Evolutionary conservation across 1,284 basidiomycete genomes (phyloP), one percentile per base, ranked within the genome.

Genomic region (Kalmanozyma brasiliensis): DNA sequence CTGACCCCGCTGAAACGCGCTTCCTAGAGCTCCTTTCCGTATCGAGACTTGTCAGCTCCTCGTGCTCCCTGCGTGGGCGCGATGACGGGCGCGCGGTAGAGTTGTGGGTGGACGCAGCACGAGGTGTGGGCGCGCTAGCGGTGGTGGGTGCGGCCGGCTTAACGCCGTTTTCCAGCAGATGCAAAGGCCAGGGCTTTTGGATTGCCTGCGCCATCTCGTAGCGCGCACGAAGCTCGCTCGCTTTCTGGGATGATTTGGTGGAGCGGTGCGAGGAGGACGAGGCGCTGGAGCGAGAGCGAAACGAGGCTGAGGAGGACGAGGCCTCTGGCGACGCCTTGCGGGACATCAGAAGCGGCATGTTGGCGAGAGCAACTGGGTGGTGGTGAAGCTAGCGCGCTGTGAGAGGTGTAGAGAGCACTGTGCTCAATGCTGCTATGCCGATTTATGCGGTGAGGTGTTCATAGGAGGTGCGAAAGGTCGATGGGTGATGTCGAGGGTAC

Each of bases 161-260:
- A 32, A 59, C 51, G 16, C 66, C 66, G 45, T 69, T 69, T 33
- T 69, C 66, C 16, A 69, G 48, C 48, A 69, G 30, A 22, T 69
- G 66, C 17, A 69, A 19, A 2, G 66, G 66, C 66, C 66, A 69
- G 2, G 66, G 66, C 45, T 69, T 69, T 26, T 69, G 66, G 9
- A 69, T 63, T 20, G 66, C 66, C 42, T 69, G 66, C 9, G 66
- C 66, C 66, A 69, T 69, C 35, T 69, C 66, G 44, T 63, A 69
- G 17, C 66, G 35, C 4, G 66, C 66, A 2, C 60, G 49, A 8
- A 69, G 35, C 43, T 69, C 66, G 16, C 56, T 42, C 8, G 60
- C 51, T 23, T 47, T 49, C 10, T 49, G 48, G 14, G 62, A 59
- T 0, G 56, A 59, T 6, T 45, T 38, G 32, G 32, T 49, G 30